Percentiles rank a stretch among this genome's conserved stretches.
phyloP scores from a whole-genome alignment of 441 rosid genomes.

The Biscutella laevigata region DNA sequence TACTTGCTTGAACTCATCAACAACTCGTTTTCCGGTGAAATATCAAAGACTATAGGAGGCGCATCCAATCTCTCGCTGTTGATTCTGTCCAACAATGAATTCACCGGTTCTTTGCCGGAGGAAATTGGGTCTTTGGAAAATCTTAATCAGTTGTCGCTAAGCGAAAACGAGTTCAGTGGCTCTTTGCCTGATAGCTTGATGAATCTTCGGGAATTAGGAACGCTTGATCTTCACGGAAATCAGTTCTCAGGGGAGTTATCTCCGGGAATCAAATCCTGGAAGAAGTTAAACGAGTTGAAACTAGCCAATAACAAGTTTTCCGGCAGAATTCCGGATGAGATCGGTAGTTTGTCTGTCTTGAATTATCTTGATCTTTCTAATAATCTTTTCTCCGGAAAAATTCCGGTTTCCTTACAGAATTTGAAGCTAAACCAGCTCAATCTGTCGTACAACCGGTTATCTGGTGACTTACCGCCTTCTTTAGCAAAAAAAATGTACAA shows the following conservation, averaged over 20 bases:
- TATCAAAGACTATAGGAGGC: slow-evolving; percentile 44
- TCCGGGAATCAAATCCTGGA: slow-evolving; percentile 48
- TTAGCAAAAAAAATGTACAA: slow-evolving; percentile 51
- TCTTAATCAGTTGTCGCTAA: slow-evolving; percentile 49
- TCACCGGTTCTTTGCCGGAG: slow-evolving; percentile 59
- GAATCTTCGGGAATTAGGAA: slow-evolving; percentile 46
- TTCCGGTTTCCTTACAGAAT: slow-evolving; percentile 63
- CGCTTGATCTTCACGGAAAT: slow-evolving; percentile 68
- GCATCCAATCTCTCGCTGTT: slow-evolving; percentile 62
- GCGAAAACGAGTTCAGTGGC: slow-evolving; percentile 57
- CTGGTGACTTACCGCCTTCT: slow-evolving; percentile 62
- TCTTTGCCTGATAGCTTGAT: slow-evolving; percentile 52
- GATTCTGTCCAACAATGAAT: slow-evolving; percentile 49
- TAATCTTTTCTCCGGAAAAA: slow-evolving; percentile 51
- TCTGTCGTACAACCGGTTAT: slow-evolving; percentile 57
- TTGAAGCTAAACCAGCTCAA: slow-evolving; percentile 83
- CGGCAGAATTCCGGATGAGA: slow-evolving; percentile 54
- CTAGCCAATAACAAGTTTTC: slow-evolving; percentile 52
- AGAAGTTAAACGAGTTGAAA: slow-evolving; percentile 73
- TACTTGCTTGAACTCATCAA: slow-evolving; percentile 54
- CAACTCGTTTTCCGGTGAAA: slow-evolving; percentile 60
- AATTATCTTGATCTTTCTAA: slow-evolving; percentile 82
- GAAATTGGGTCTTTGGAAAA: slow-evolving; percentile 55
- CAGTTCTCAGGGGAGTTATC: slow-evolving; percentile 64
- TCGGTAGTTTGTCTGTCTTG: slow-evolving; percentile 68